Evolutionary conservation across 805 yeast species (phyloP), one percentile per base, ranked within the genome.

Genomic region (Lachancea fermentati): DNA sequence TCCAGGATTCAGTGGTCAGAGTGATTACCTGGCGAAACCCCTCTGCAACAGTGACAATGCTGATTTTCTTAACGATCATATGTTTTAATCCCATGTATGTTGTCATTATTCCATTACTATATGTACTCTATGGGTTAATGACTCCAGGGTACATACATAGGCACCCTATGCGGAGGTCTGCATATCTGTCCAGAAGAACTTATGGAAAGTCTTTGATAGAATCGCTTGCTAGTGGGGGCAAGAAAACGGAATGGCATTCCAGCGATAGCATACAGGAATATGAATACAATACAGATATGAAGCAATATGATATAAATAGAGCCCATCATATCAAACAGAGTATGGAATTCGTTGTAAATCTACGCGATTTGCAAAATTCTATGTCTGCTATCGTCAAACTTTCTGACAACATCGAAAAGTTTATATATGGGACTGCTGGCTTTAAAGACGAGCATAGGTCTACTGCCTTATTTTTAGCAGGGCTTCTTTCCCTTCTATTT

Each of bases 1-100:
- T 79, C 2, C 91, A 84, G 50, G 81, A 80, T 48, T 76, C 78
- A 2, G 31, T 81, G 1, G 67, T 79, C 5, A 74, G 77, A 36
- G 55, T 84, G 1, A 43, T 85, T 17, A 74, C 85, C 4, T 89
- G 97, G 97, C 75, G 78, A 44, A 68, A 71, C 19, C 89, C 94
- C 0, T 68, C 84, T 0, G 72, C 77, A 45, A 88, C 96, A 0
- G 47, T 88, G 4, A 67, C 81, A 0, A 56, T 67, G 16, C 60
- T 86, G 39, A 64, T 81, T 4, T 46, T 78, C 1, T 79, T 82
- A 48, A 80, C 96, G 0, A 69, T 78, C 44, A 65, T 80, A 1
- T 83, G 93, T 51, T 59, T 81, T 26, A 74, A 83, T 64, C 96
- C 96, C 0, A 78, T 78, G 55, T 60, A 83, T 36, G 65, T 85